phyloP scores from a whole-genome alignment of 306 rosid genomes.

The Vachellia pachyceras region DNA sequence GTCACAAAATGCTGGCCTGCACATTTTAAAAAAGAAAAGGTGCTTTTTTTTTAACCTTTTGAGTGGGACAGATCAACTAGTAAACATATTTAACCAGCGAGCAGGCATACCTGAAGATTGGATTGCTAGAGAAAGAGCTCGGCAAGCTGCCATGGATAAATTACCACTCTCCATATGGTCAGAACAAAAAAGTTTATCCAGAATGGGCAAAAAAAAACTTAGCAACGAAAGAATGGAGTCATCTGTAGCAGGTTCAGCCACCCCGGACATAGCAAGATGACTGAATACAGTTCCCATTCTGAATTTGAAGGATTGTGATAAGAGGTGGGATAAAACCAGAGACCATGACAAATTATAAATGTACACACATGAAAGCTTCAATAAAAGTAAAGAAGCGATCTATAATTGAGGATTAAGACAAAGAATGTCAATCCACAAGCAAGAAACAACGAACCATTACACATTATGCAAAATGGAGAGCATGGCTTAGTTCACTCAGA shows the following conservation, averaged over 20 bases:
- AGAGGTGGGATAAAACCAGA: conserved; percentile 25
- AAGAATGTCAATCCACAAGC: conserved; percentile 30
- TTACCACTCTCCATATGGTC: conserved; percentile 91
- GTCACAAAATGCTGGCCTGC: conserved; percentile 86
- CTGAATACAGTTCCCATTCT: conserved; percentile 95
- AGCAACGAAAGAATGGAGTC: conserved; percentile 76
- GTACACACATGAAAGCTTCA: not conserved
- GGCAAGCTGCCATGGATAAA: conserved; percentile 89
- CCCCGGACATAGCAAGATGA: conserved; percentile 66
- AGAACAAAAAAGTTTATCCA: conserved; percentile 82
- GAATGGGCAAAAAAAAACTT: conserved; percentile 85
- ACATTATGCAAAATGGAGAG: conserved; percentile 16
- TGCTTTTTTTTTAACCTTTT: not conserved
- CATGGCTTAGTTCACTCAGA: not conserved
- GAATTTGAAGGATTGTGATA: conserved; percentile 41
- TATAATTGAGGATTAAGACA: conserved; percentile 2
- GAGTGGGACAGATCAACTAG: conserved; percentile 27
- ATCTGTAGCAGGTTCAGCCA: conserved; percentile 64
- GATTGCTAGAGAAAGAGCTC: conserved; percentile 88
- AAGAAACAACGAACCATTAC: not conserved
- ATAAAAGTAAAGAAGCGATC: conserved; percentile 14
- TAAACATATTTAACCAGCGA: conserved; percentile 25
- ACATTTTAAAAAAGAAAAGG: conserved; percentile 24
- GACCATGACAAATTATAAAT: conserved; percentile 13
- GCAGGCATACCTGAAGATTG: conserved; percentile 79